phyloP scores from a whole-genome alignment of 768 basidiomycete genomes.

The Lentinula detonsa region DNA sequence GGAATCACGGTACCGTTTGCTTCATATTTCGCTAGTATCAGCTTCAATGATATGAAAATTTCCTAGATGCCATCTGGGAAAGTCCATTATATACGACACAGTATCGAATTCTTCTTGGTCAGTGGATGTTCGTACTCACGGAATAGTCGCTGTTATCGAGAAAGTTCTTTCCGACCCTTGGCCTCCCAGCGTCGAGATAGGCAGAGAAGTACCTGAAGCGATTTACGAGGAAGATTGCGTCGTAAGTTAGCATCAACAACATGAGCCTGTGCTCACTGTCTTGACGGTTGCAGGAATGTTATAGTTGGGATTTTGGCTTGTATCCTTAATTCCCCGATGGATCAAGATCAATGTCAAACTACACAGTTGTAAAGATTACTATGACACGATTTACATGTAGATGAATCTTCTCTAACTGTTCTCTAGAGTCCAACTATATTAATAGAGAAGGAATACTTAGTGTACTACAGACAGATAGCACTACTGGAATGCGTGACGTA shows the following conservation, averaged over 20 bases:
- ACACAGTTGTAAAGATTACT: background rate
- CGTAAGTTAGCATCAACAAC: slow-evolving; percentile 33
- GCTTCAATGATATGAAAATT: background rate
- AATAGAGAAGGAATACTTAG: too few species aligned
- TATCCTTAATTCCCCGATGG: slow-evolving; percentile 3
- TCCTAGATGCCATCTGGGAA: slow-evolving; percentile 77
- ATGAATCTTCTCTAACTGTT: too few species aligned
- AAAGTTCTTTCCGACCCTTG: slow-evolving; percentile 66
- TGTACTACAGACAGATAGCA: too few species aligned
- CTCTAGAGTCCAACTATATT: too few species aligned
- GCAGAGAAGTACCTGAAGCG: slow-evolving; percentile 57
- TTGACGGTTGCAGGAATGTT: slow-evolving; percentile 41
- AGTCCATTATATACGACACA: slow-evolving; percentile 86
- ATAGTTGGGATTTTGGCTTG: slow-evolving; percentile 56
- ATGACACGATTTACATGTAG: too few species aligned
- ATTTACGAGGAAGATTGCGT: slow-evolving; percentile 60
- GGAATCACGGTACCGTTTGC: slow-evolving; percentile 54
- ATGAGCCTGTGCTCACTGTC: background rate
- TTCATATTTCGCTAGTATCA: background rate
- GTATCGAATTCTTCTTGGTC: slow-evolving; percentile 82
- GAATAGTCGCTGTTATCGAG: slow-evolving; percentile 76
- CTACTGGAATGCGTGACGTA: background rate
- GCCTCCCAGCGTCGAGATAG: slow-evolving; percentile 54
- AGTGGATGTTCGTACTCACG: slow-evolving; percentile 76
- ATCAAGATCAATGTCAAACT: background rate